phyloP scores from a whole-genome alignment of 768 basidiomycete species.

The Symmetrospora coprosmae region DNA sequence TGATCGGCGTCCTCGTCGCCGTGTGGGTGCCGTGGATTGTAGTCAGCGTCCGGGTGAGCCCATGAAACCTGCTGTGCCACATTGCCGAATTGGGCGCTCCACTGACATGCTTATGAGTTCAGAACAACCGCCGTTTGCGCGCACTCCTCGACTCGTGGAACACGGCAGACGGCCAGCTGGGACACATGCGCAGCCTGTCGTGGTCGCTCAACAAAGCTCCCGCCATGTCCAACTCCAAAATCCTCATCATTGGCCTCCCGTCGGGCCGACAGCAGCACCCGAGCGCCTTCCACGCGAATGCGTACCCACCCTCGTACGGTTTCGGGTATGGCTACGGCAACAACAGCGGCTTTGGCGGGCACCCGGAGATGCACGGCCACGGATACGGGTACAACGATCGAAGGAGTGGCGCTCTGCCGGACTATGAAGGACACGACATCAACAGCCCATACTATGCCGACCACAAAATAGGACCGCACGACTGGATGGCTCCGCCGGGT shows the following conservation, averaged over 20 bases:
- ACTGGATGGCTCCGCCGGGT: too few species aligned
- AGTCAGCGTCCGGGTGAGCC: background rate
- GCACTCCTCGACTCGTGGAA: background rate
- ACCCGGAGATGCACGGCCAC: too few species aligned
- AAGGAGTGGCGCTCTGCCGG: background rate
- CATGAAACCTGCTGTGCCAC: too few species aligned
- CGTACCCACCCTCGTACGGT: constrained; percentile 8
- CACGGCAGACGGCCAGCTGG: background rate
- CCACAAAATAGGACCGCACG: too few species aligned
- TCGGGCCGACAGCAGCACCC: background rate
- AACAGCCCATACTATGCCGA: too few species aligned
- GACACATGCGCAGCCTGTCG: background rate
- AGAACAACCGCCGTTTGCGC: constrained; percentile 1
- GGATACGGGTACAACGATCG: too few species aligned
- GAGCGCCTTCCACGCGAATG: background rate
- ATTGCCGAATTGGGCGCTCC: too few species aligned
- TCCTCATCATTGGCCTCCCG: constrained; percentile 11
- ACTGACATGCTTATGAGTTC: too few species aligned
- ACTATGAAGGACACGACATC: constrained; percentile 14
- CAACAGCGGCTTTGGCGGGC: too few species aligned
- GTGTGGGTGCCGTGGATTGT: constrained; percentile 13
- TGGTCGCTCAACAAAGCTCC: constrained; percentile 17
- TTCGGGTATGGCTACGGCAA: too few species aligned
- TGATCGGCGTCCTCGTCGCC: background rate
- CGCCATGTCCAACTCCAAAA: constrained; percentile 5